These are phyloP conservation scores for Paracoccidioides lutzii DNA, from an alignment of 2,329 filamentous ascomycete genomes.

Conservation along the genomic window DNA sequence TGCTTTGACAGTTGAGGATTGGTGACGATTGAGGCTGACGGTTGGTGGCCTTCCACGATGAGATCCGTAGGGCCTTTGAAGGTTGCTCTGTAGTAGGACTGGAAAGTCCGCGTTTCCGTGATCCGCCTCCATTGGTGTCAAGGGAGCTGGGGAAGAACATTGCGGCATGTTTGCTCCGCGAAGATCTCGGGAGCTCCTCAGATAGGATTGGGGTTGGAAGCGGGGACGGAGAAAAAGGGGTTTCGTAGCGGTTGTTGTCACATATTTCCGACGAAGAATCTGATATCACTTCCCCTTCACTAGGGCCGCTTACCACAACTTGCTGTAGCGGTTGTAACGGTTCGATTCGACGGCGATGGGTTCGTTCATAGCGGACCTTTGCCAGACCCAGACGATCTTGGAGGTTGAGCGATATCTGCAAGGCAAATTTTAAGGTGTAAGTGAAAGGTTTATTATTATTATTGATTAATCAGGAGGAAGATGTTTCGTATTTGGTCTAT, in stretches of 20 bases:
- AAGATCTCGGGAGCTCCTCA: constrained; percentile 56
- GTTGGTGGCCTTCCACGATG: constrained; percentile 61
- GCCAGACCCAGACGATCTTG: constrained; percentile 90
- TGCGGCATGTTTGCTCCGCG: constrained; percentile 31
- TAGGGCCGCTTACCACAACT: constrained; percentile 57
- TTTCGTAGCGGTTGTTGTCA: constrained; percentile 39
- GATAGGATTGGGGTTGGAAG: constrained; percentile 75
- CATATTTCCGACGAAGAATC: constrained; percentile 79
- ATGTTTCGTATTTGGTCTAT: background rate
- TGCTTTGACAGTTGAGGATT: constrained; percentile 60
- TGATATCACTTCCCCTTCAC: constrained; percentile 57
- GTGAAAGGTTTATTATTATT: no score
- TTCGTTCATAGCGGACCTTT: constrained; percentile 93
- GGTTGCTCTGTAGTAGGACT: constrained; percentile 42
- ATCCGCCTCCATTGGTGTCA: constrained; percentile 34
- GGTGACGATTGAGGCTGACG: constrained; percentile 77
- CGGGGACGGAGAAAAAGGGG: constrained; percentile 63
- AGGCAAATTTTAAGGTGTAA: background rate
- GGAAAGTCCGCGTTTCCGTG: constrained; percentile 59
- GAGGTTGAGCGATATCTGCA: constrained; percentile 78
- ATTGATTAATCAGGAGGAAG: no score
- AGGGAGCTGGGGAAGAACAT: constrained; percentile 32
- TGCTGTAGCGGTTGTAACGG: constrained; percentile 67
- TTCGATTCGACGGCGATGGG: constrained; percentile 72
- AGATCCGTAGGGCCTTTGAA: constrained; percentile 47